Percentiles rank a stretch among this genome's conserved stretches.
Evolutionary conservation across 116 monocot genomes (phyloP).

Genomic region (Thalassia testudinum): DNA sequence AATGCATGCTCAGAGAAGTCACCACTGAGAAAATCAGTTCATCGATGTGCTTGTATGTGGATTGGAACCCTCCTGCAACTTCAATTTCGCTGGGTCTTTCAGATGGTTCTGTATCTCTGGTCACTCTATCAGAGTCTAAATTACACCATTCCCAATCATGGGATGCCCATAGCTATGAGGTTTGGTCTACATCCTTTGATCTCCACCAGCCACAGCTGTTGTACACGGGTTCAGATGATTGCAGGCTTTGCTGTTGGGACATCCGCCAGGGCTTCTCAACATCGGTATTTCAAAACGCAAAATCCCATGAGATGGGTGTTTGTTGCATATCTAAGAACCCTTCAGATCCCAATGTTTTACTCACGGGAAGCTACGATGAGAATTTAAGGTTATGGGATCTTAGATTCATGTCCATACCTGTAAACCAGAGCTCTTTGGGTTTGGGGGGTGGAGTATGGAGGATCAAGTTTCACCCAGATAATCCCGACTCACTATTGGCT

Average conservation of each 20-base stretch:
- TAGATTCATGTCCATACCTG: constrained; percentile 38
- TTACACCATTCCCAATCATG: constrained; percentile 39
- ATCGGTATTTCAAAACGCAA: constrained; percentile 40
- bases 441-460: constrained; percentile 98
- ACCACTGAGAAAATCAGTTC: constrained; percentile 35
- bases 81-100: constrained; percentile 54
- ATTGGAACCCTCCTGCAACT: constrained; percentile 38
- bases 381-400: constrained; percentile 78
- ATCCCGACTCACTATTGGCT: constrained; percentile 33
- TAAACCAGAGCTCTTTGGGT: constrained; percentile 25
- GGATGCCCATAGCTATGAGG: constrained; percentile 62
- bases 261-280: constrained; percentile 40
- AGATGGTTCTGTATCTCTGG: constrained; percentile 56
- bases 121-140: constrained; percentile 29
- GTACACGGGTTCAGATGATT: constrained; percentile 81
- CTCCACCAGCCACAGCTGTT: constrained; percentile 33
- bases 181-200: constrained; percentile 62
- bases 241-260: constrained; percentile 83
- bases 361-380: constrained; percentile 89
- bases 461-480: constrained; percentile 52
- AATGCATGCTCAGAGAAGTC: constrained; percentile 21
- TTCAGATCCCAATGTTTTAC: constrained; percentile 29
- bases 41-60: constrained; percentile 79
- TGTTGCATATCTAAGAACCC: constrained; percentile 58
- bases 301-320: constrained; percentile 91